Evolutionary conservation across 306 rosid genomes (phyloP).

Genomic region (Senna siamea): DNA sequence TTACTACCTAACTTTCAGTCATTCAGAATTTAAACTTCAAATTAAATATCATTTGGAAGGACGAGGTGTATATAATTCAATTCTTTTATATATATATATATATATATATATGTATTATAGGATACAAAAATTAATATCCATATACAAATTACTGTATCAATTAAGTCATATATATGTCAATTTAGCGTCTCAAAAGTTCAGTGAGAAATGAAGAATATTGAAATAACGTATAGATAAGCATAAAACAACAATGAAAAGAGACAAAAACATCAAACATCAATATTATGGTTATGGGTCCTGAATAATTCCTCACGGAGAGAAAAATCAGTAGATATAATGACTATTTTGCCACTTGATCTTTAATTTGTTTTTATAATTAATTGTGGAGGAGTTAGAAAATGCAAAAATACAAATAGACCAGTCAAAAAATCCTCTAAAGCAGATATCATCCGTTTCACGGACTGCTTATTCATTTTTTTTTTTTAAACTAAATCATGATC

Average conservation of each 20-base stretch:
- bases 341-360: conserved; percentile 38
- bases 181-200: conserved; percentile 32
- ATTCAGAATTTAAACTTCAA: too few species aligned
- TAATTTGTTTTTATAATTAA: conserved; percentile 35
- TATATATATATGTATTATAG: too few species aligned
- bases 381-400: conserved; percentile 52
- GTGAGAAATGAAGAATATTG: neutral
- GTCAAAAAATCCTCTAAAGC: conserved; percentile 43
- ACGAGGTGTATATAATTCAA: too few species aligned
- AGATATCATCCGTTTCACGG: too few species aligned
- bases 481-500: too few species aligned
- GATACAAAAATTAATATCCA: too few species aligned
- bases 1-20: too few species aligned
- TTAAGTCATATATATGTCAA: neutral
- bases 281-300: conserved; percentile 47
- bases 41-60: too few species aligned
- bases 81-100: too few species aligned
- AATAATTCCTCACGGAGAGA: conserved; percentile 21
- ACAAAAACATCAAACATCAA: conserved; percentile 35
- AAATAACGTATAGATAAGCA: conserved; percentile 20
- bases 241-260: conserved; percentile 10
- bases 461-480: too few species aligned
- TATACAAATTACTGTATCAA: too few species aligned
- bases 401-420: conserved; percentile 34
- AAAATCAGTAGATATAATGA: conserved; percentile 40